These are phyloP conservation scores for Penicillium verrucosum DNA, from an alignment of 2,329 filamentous ascomycete species.

Conservation along the genomic window DNA sequence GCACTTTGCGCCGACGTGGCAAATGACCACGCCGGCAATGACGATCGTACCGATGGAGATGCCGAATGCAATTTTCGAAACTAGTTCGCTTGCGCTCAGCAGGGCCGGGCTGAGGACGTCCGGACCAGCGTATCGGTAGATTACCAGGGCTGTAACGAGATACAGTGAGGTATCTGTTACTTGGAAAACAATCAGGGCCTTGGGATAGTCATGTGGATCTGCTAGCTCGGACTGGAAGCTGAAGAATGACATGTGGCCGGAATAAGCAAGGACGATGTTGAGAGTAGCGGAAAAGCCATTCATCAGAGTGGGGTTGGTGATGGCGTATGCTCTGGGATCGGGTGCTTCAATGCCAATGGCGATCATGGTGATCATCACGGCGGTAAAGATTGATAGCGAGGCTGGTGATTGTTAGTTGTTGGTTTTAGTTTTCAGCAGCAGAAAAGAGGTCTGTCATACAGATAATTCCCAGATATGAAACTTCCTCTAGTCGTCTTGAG, in stretches of 20 bases:
- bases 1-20: conserved; percentile 63
- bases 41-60: conserved; percentile 68
- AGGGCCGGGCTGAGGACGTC: conserved; percentile 65
- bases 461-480: conserved; percentile 26
- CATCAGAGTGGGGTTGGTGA: not conserved
- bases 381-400: conserved; percentile 61
- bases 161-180: conserved; percentile 59
- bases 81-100: conserved; percentile 53
- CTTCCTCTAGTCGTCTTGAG: conserved; percentile 60
- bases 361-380: conserved; percentile 64
- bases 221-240: conserved; percentile 63
- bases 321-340: not conserved
- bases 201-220: conserved; percentile 57
- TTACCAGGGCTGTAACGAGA: conserved; percentile 62
- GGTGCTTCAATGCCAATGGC: conserved; percentile 54
- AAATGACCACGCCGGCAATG: conserved; percentile 67
- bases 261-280: not conserved
- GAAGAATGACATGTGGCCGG: conserved; percentile 61
- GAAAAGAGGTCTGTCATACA: not conserved
- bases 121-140: conserved; percentile 64
- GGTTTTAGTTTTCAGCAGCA: not conserved
- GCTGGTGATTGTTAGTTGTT: conserved; percentile 34
- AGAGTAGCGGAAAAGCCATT: not conserved
- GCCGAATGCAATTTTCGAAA: conserved; percentile 64
- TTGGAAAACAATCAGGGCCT: conserved; percentile 62